These are phyloP conservation scores for Pseudotulostoma volvatum DNA, from an alignment of 495 filamentous ascomycete species.

Conservation along the genomic window DNA sequence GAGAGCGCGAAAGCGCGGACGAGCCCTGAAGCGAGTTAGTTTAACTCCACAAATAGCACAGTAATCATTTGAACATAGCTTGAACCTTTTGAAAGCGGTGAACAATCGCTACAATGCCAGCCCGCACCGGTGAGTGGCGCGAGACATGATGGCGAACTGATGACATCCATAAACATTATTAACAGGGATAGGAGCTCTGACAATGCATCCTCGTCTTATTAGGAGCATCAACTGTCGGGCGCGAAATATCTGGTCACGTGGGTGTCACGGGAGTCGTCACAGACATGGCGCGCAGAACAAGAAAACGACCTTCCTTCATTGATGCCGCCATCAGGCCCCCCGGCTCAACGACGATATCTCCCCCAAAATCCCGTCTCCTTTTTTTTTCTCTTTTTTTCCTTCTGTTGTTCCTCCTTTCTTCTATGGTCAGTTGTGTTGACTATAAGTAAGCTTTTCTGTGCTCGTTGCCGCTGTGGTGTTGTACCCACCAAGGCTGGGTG, in stretches of 20 bases:
- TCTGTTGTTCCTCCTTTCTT: not conserved
- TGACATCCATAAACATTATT: constrained; percentile 35
- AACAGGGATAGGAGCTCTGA: constrained; percentile 7
- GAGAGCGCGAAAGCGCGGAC: not conserved
- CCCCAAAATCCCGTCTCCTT: not conserved
- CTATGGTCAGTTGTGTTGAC: not conserved
- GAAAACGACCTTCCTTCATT: not conserved
- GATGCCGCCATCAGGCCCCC: too few species aligned
- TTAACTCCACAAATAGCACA: too few species aligned
- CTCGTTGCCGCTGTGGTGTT: not conserved
- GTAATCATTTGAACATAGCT: too few species aligned
- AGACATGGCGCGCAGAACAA: not conserved
- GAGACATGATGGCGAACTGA: constrained; percentile 28
- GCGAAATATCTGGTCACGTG: too few species aligned
- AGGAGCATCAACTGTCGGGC: too few species aligned
- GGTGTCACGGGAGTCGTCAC: not conserved
- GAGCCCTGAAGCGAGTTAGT: too few species aligned
- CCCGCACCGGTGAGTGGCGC: constrained; percentile 23
- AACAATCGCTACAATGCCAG: constrained; percentile 1
- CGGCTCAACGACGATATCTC: too few species aligned
- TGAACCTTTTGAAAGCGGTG: too few species aligned
- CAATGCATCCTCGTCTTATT: not conserved
- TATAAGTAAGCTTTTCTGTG: not conserved
- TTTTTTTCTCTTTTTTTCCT: not conserved
- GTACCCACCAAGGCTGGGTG: not conserved